phyloP scores from a whole-genome alignment of 805 yeast species.

The Wickerhamiella azyma region DNA sequence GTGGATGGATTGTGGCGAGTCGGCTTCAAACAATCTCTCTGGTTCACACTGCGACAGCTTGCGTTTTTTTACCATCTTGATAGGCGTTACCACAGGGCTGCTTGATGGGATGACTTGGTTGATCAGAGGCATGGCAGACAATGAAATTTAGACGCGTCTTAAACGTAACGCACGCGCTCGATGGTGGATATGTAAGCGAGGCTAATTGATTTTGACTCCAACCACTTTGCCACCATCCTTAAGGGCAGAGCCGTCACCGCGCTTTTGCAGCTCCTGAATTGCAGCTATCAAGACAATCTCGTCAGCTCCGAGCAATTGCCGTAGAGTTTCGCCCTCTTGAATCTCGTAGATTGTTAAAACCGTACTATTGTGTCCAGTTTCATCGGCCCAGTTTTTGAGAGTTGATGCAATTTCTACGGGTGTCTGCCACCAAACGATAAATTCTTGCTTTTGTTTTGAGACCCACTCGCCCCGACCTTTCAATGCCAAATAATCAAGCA shows the following conservation, averaged over 20 bases:
- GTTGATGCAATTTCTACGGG: slow-evolving; percentile 54
- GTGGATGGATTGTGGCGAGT: slow-evolving; percentile 6
- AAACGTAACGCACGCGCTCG: background rate
- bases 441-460: slow-evolving; percentile 21
- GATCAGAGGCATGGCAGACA: background rate
- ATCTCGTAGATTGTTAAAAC: slow-evolving; percentile 76
- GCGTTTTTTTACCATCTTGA: background rate
- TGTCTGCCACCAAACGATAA: slow-evolving; percentile 51
- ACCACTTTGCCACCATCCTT: slow-evolving; percentile 50
- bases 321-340: slow-evolving; percentile 54
- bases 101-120: slow-evolving; percentile 1
- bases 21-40: background rate
- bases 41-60: background rate
- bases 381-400: slow-evolving; percentile 57
- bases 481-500: slow-evolving; percentile 44
- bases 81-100: slow-evolving; percentile 2
- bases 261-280: slow-evolving; percentile 43
- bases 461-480: slow-evolving; percentile 46
- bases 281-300: slow-evolving; percentile 39
- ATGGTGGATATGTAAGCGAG: background rate
- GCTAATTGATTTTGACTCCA: slow-evolving; percentile 47
- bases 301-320: slow-evolving; percentile 52
- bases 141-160: background rate
- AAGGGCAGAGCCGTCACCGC: slow-evolving; percentile 61
- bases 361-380: slow-evolving; percentile 62